phyloP scores from a whole-genome alignment of 345 rosid species.

The Eucalyptus grandis region DNA sequence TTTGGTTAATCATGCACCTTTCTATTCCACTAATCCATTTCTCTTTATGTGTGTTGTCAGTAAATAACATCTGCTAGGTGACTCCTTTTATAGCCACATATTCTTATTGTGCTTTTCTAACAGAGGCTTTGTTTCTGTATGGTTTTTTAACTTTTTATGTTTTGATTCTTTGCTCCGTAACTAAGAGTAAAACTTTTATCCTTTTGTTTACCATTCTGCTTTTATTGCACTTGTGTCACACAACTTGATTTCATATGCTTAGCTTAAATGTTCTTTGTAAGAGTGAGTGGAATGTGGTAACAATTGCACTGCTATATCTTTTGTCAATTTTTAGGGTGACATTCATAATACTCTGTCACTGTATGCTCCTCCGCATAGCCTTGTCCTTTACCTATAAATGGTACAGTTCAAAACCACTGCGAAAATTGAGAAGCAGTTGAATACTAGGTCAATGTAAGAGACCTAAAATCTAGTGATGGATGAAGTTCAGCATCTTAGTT shows the following conservation, averaged over 20 bases:
- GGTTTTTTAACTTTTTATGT: not conserved
- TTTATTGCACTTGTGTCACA: not conserved
- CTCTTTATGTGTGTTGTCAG: not conserved
- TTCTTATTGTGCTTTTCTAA: not conserved
- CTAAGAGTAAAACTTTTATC: not conserved
- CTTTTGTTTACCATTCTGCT: not conserved
- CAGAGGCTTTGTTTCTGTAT: not conserved
- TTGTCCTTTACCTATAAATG: not conserved
- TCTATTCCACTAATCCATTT: not conserved
- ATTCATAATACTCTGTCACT: not conserved
- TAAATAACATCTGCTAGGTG: not conserved
- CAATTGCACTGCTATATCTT: not conserved
- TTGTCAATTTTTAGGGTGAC: not conserved
- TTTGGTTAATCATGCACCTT: not conserved
- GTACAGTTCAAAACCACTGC: not conserved
- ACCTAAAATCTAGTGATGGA: not conserved
- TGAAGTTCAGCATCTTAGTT: not conserved
- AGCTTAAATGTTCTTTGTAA: not conserved
- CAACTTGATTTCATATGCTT: not conserved
- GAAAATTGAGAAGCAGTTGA: not conserved
- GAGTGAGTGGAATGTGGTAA: not conserved
- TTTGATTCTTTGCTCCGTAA: not conserved
- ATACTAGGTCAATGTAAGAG: not conserved
- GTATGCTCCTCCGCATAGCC: not conserved
- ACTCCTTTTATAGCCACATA: not conserved